A percentile compares a stretch with the other conserved stretches of the same genome.
Evolutionary conservation across 306 rosid species (phyloP).

Genomic region (Quercus suber): DNA sequence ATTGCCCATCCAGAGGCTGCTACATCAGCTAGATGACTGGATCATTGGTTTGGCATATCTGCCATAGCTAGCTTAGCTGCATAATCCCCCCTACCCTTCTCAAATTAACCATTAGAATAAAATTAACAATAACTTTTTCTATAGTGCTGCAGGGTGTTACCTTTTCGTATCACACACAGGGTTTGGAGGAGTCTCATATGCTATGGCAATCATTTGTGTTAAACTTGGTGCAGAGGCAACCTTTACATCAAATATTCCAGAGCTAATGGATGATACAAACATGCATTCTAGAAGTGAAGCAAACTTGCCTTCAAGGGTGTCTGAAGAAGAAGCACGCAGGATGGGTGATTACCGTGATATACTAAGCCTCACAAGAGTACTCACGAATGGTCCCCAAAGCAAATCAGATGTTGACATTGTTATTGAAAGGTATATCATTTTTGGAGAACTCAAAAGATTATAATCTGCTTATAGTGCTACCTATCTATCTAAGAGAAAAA

Average conservation of each 20-base stretch:
- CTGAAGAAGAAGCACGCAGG: conserved; percentile 64
- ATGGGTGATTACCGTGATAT: conserved; percentile 92
- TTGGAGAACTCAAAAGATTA: neutral
- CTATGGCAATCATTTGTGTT: conserved; percentile 76
- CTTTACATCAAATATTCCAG: conserved; percentile 41
- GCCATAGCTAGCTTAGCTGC: neutral
- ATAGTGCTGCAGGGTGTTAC: conserved; percentile 78
- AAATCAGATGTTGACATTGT: conserved; percentile 77
- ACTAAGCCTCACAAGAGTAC: conserved; percentile 90
- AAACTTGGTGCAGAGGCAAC: conserved; percentile 55
- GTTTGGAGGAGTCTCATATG: conserved; percentile 88
- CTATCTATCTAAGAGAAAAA: neutral
- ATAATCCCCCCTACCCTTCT: no score
- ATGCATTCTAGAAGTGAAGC: conserved; percentile 26
- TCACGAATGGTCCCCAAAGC: conserved; percentile 79
- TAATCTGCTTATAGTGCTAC: neutral
- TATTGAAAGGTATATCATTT: conserved; percentile 63
- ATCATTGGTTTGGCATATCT: neutral
- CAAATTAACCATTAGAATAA: neutral
- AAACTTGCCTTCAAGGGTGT: conserved; percentile 42
- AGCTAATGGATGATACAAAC: conserved; percentile 36
- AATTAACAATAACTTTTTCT: conserved; percentile 20
- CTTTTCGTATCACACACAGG: conserved; percentile 91
- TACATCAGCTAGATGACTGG: neutral
- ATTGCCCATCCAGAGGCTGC: neutral